phyloP scores from a whole-genome alignment of 805 yeast species.

The Ogataea saltuana region DNA sequence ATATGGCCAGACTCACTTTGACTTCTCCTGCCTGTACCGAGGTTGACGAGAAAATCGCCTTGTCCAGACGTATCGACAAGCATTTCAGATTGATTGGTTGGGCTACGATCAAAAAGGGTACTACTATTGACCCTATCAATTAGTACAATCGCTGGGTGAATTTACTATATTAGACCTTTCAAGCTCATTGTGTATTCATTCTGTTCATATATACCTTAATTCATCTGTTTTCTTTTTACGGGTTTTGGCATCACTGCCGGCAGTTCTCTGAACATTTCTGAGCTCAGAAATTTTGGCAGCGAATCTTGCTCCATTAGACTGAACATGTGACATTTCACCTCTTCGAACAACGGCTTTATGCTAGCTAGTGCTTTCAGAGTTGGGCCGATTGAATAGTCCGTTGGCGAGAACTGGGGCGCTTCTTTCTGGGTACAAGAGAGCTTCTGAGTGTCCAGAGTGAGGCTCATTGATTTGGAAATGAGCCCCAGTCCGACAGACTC shows the following conservation, averaged over 20 bases:
- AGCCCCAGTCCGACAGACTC: no score
- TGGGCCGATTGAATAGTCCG: constrained; percentile 34
- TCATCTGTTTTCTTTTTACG: constrained; percentile 1
- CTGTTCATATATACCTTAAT: constrained; percentile 6
- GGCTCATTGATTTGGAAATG: constrained; percentile 6
- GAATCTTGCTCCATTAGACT: constrained; percentile 72
- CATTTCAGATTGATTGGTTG: constrained; percentile 99
- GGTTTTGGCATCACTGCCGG: constrained; percentile 13
- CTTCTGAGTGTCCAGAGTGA: constrained; percentile 13
- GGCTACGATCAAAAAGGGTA: constrained; percentile 97
- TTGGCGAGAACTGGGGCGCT: constrained; percentile 32
- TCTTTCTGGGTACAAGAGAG: background rate
- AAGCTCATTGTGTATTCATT: constrained; percentile 6
- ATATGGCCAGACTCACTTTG: constrained; percentile 96
- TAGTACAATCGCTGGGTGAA: constrained; percentile 23
- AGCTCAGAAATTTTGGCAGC: constrained; percentile 62
- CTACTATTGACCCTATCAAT: constrained; percentile 77
- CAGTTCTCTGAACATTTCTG: constrained; percentile 40
- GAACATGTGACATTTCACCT: constrained; percentile 50
- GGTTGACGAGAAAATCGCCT: constrained; percentile 95
- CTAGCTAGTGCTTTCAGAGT: constrained; percentile 39
- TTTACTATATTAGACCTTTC: constrained; percentile 7
- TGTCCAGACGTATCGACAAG: constrained; percentile 98
- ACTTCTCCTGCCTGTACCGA: constrained; percentile 99
- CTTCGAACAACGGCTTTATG: constrained; percentile 46